These are phyloP conservation scores for Scheffersomyces segobiensis DNA, from an alignment of 1,139 yeast genomes.

Conservation along the genomic window DNA sequence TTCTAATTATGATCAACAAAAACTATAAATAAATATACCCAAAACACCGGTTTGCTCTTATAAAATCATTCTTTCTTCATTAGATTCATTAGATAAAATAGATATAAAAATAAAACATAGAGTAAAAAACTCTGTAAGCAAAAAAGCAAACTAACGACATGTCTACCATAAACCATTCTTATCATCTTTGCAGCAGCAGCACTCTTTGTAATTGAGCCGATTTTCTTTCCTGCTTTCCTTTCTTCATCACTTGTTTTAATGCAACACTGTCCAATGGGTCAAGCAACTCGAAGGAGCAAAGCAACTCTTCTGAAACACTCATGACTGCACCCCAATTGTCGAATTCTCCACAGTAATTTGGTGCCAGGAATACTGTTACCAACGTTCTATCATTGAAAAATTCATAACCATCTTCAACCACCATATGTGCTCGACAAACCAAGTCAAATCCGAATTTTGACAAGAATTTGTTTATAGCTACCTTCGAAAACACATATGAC, in stretches of 20 bases:
- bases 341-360: slow-evolving; percentile 97
- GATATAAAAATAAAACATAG: slow-evolving; percentile 1
- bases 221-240: slow-evolving; percentile 78
- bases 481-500: slow-evolving; percentile 90
- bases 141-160: slow-evolving; percentile 2
- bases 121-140: background rate
- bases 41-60: background rate
- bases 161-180: background rate
- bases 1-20: background rate
- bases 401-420: slow-evolving; percentile 97
- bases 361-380: slow-evolving; percentile 95
- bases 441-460: slow-evolving; percentile 88
- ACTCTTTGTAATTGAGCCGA: slow-evolving; percentile 44
- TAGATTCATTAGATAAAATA: background rate
- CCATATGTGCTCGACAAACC: slow-evolving; percentile 98
- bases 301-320: slow-evolving; percentile 90
- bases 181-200: slow-evolving; percentile 3
- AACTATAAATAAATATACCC: background rate
- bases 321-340: slow-evolving; percentile 99
- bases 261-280: slow-evolving; percentile 95
- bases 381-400: slow-evolving; percentile 91
- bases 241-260: slow-evolving; percentile 87
- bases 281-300: slow-evolving; percentile 88
- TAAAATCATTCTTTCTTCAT: slow-evolving; percentile 1
- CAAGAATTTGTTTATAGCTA: slow-evolving; percentile 88